Evolutionary conservation across 2,329 filamentous ascomycete species (phyloP).

Genomic region (Fusarium transvaalense): DNA sequence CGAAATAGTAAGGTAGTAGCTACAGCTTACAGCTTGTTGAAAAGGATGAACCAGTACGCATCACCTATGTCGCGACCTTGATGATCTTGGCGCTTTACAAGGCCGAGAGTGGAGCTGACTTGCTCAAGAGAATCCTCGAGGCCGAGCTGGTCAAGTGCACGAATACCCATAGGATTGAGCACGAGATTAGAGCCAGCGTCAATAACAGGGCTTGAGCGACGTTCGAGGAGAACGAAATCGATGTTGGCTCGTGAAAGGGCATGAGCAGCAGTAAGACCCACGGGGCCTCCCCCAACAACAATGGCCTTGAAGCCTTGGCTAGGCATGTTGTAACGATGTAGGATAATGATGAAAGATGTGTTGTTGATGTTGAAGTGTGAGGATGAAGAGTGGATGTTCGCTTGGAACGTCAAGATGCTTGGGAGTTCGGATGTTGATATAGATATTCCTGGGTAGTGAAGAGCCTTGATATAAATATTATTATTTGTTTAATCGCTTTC

Average conservation of each 20-base stretch:
- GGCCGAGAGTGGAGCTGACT: conserved; percentile 40
- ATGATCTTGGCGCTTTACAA: conserved; percentile 44
- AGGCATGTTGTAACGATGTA: not conserved
- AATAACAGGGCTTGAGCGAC: conserved; percentile 44
- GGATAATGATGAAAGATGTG: not conserved
- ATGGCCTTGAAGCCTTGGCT: conserved; percentile 38
- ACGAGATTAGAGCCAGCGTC: conserved; percentile 52
- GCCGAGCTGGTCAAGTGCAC: conserved; percentile 53
- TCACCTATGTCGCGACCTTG: conserved; percentile 47
- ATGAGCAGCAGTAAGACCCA: conserved; percentile 48
- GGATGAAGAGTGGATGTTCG: not conserved
- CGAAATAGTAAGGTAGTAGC: too few relatives aligned
- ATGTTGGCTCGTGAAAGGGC: conserved; percentile 49
- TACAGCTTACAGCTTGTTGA: conserved; percentile 48
- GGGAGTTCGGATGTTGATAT: too few relatives aligned
- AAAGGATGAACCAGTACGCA: conserved; percentile 39
- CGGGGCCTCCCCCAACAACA: conserved; percentile 48
- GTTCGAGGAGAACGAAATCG: conserved; percentile 57
- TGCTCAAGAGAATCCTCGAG: conserved; percentile 42
- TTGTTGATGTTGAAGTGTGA: not conserved
- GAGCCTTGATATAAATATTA: not conserved
- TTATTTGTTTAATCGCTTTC: not conserved
- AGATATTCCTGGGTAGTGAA: not conserved
- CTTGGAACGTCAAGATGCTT: not conserved
- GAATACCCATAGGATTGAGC: conserved; percentile 48